Evolutionary conservation across 768 basidiomycete species (phyloP).

Genomic region (Lepiota subincarnata): DNA sequence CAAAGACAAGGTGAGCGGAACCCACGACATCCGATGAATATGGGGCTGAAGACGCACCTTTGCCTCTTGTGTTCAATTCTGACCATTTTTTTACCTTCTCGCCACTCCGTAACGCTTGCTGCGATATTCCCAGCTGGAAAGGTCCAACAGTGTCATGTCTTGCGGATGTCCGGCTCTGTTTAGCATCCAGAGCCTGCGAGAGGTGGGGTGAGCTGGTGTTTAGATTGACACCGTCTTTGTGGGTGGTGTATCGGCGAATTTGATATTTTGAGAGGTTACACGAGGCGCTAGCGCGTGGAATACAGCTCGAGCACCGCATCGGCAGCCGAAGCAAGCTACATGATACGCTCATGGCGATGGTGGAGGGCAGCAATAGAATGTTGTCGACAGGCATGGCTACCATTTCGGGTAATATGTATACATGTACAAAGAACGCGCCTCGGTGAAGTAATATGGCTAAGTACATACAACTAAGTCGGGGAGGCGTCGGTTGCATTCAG

Average conservation of each 20-base stretch:
- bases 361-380: constrained; percentile 2
- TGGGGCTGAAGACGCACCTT: constrained; percentile 44
- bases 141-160: constrained; percentile 69
- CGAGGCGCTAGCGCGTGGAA: background rate
- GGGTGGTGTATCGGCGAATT: constrained; percentile 39
- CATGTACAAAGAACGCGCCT: constrained; percentile 22
- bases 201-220: constrained; percentile 46
- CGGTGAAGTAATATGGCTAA: background rate
- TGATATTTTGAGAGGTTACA: background rate
- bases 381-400: background rate
- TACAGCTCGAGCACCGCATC: constrained; percentile 2
- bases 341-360: constrained; percentile 16
- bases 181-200: constrained; percentile 62
- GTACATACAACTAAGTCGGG: background rate
- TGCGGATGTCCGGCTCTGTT: constrained; percentile 33
- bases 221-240: constrained; percentile 35
- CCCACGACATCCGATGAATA: background rate
- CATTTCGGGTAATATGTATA: constrained; percentile 12
- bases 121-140: constrained; percentile 69
- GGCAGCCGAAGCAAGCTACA: constrained; percentile 4
- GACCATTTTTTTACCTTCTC: constrained; percentile 73
- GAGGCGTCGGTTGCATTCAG: background rate
- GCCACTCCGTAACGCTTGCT: constrained; percentile 46
- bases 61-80: constrained; percentile 70
- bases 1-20: background rate